These are phyloP conservation scores for Omphalea diandra DNA, from an alignment of 441 rosid species.

Conservation along the genomic window DNA sequence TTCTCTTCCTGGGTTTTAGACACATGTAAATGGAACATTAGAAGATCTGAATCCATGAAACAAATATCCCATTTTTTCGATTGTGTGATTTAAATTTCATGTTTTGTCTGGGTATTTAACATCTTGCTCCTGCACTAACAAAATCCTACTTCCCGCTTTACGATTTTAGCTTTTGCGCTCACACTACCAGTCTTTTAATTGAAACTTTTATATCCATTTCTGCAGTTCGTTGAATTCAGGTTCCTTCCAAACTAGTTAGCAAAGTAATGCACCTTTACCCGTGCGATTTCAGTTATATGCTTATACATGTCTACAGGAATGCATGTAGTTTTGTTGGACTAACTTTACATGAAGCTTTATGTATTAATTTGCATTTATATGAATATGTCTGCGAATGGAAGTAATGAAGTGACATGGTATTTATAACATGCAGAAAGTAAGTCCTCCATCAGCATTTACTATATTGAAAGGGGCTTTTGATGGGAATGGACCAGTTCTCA, in stretches of 20 bases:
- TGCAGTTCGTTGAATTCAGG: too few relatives aligned
- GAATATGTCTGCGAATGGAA: not conserved
- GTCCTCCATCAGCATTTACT: constrained; percentile 65
- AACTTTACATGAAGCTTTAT: not conserved
- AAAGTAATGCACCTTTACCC: too few relatives aligned
- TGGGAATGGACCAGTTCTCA: constrained; percentile 64
- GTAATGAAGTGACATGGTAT: not conserved
- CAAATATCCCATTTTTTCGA: too few relatives aligned
- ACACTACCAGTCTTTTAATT: not conserved
- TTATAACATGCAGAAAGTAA: constrained; percentile 55
- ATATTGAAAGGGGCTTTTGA: constrained; percentile 70
- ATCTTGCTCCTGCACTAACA: too few relatives aligned
- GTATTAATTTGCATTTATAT: not conserved
- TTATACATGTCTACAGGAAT: not conserved
- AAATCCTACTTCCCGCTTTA: not conserved
- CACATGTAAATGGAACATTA: not conserved
- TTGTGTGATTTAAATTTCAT: too few relatives aligned
- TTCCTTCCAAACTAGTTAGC: not conserved
- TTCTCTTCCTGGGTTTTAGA: not conserved
- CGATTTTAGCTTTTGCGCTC: not conserved
- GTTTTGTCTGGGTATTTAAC: not conserved
- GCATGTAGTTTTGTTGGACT: not conserved
- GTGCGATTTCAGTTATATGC: not conserved
- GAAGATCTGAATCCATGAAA: too few relatives aligned
- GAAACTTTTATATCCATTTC: not conserved